Evolutionary conservation across 805 yeast genomes (phyloP).

Genomic region (Schwanniomyces vanrijiae): DNA sequence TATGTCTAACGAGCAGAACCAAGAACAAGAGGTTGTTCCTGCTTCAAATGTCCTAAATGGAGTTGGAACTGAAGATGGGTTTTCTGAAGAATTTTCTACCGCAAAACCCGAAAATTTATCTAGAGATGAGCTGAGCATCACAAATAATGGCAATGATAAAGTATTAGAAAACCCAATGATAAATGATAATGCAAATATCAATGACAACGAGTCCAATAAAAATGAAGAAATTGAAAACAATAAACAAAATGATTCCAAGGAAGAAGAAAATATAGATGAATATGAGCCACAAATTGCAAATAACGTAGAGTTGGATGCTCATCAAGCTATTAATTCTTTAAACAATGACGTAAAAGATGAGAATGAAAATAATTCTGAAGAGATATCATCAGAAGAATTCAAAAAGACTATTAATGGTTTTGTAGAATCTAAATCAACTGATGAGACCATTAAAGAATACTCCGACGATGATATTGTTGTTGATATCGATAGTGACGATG

Average conservation of each 20-base stretch:
- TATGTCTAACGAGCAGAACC: background rate
- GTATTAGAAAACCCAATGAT: background rate
- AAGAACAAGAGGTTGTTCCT: background rate
- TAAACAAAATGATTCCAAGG: background rate
- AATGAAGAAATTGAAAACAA: background rate
- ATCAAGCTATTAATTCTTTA: background rate
- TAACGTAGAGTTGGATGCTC: background rate
- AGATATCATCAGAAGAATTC: background rate
- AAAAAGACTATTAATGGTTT: background rate
- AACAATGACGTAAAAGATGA: background rate
- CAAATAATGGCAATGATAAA: background rate
- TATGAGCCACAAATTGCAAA: slow-evolving; percentile 2
- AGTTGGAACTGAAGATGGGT: background rate
- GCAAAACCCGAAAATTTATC: background rate
- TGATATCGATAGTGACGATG: slow-evolving; percentile 7
- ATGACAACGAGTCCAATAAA: background rate
- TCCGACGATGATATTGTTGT: slow-evolving; percentile 31
- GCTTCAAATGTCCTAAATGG: background rate
- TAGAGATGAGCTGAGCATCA: background rate
- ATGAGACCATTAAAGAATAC: slow-evolving; percentile 11
- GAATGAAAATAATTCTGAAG: background rate
- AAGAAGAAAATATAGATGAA: background rate
- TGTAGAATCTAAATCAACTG: background rate
- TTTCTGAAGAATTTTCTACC: background rate
- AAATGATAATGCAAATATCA: background rate